These are phyloP conservation scores for Starmerella apis DNA, from an alignment of 805 yeast species.

Conservation along the genomic window DNA sequence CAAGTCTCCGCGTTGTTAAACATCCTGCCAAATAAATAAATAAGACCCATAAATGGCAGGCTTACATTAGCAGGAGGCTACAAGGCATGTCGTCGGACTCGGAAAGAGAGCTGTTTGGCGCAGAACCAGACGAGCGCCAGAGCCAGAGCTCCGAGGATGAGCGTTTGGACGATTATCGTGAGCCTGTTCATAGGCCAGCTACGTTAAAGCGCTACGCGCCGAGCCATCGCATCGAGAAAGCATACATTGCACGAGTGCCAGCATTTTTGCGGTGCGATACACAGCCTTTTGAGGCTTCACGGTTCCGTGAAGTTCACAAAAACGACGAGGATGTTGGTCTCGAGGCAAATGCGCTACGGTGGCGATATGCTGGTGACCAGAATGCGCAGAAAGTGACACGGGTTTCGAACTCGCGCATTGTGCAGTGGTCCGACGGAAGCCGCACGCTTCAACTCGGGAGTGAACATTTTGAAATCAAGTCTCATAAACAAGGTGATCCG, in stretches of 20 bases:
- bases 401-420: slow-evolving; percentile 79
- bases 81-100: slow-evolving; percentile 16
- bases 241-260: slow-evolving; percentile 47
- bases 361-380: slow-evolving; percentile 56
- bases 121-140: slow-evolving; percentile 11
- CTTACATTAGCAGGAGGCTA: slow-evolving; percentile 5
- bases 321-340: slow-evolving; percentile 31
- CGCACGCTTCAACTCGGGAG: slow-evolving; percentile 75
- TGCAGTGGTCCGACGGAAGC: slow-evolving; percentile 92
- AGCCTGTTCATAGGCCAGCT: slow-evolving; percentile 17
- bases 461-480: slow-evolving; percentile 68
- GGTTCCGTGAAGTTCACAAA: slow-evolving; percentile 26
- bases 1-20: too few relatives aligned
- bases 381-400: slow-evolving; percentile 55
- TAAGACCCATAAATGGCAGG: neutral
- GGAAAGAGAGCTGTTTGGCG: slow-evolving; percentile 23
- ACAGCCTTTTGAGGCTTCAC: slow-evolving; percentile 56
- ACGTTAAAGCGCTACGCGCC: slow-evolving; percentile 23
- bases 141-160: slow-evolving; percentile 9
- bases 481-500: slow-evolving; percentile 39
- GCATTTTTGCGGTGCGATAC: slow-evolving; percentile 75
- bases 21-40: too few relatives aligned
- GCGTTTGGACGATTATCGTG: slow-evolving; percentile 10
- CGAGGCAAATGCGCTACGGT: slow-evolving; percentile 79
- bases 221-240: slow-evolving; percentile 19